phyloP scores from a whole-genome alignment of 1,284 basidiomycete species.

The Trichosporon faecale region DNA sequence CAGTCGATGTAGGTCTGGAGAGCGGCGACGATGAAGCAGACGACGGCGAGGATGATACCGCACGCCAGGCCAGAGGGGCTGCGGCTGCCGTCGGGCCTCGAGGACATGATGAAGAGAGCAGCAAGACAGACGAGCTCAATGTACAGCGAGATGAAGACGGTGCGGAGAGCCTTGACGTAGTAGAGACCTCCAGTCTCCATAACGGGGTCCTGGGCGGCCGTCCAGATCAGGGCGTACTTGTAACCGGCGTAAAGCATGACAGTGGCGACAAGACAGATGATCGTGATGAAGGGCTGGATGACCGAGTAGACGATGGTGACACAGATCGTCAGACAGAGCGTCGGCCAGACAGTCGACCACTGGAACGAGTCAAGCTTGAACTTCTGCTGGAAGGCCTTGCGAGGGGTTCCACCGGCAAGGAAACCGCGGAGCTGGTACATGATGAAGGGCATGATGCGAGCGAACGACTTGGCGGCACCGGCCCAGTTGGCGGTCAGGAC shows the following conservation, averaged over 20 bases:
- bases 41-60: constrained; percentile 48
- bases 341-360: constrained; percentile 47
- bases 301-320: constrained; percentile 52
- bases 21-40: constrained; percentile 37
- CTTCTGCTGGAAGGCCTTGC: constrained; percentile 53
- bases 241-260: constrained; percentile 47
- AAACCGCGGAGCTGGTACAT: constrained; percentile 83
- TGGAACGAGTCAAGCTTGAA: constrained; percentile 42
- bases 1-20: constrained; percentile 49
- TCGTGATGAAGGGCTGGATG: constrained; percentile 51
- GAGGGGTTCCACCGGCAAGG: constrained; percentile 84
- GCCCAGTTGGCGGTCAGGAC: constrained; percentile 58
- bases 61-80: constrained; percentile 45
- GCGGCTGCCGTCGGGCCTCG: constrained; percentile 34
- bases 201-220: constrained; percentile 47
- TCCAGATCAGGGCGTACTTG: constrained; percentile 52
- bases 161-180: constrained; percentile 51
- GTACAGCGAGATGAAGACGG: constrained; percentile 51
- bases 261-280: constrained; percentile 44
- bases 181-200: constrained; percentile 52
- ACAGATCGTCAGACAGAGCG: constrained; percentile 43
- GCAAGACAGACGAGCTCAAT: constrained; percentile 48
- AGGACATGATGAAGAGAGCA: constrained; percentile 50
- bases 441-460: constrained; percentile 70
- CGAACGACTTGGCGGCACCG: constrained; percentile 71